Percentiles rank a stretch among this genome's conserved stretches.
Conservation (phyloP, 139 green algal genomes). For the Diplosphaera chodatii region DNA sequence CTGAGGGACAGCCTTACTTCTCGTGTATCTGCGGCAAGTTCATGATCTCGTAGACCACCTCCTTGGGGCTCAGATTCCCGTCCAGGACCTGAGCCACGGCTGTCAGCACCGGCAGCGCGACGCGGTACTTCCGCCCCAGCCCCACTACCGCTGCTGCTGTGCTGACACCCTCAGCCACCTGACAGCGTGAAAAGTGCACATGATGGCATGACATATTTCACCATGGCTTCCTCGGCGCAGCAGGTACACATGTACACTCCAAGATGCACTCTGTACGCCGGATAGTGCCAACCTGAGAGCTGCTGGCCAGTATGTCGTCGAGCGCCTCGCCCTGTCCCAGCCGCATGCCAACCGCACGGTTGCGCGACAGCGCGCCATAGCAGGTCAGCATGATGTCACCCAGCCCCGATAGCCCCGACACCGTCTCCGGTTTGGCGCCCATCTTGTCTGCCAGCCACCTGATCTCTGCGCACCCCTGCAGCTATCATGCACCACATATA, state of each 20-base stretch:
- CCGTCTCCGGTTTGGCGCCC: conserved; percentile 84
- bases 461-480: conserved; percentile 78
- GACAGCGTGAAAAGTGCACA: too few relatives aligned
- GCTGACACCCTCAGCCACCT: conserved; percentile 88
- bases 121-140: conserved; percentile 82
- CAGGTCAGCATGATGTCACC: conserved; percentile 99
- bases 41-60: conserved; percentile 92
- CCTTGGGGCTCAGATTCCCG: conserved; percentile 42
- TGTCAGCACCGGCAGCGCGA: conserved; percentile 93
- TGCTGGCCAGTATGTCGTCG: conserved; percentile 81
- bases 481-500: too few relatives aligned
- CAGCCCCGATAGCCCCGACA: conserved; percentile 85
- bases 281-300: conserved; percentile 52
- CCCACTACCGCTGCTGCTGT: conserved; percentile 88
- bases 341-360: conserved; percentile 84
- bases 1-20: conserved; percentile 28
- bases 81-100: conserved; percentile 77
- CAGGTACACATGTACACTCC: too few relatives aligned
- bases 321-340: conserved; percentile 85
- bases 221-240: too few relatives aligned
- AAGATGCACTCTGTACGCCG: too few relatives aligned
- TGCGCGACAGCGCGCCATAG: conserved; percentile 91
- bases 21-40: conserved; percentile 94
- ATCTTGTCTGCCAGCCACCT: conserved; percentile 92
- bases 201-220: too few relatives aligned